phyloP scores from a whole-genome alignment of 2,329 filamentous ascomycete species.

The Hysterium pulicare region DNA sequence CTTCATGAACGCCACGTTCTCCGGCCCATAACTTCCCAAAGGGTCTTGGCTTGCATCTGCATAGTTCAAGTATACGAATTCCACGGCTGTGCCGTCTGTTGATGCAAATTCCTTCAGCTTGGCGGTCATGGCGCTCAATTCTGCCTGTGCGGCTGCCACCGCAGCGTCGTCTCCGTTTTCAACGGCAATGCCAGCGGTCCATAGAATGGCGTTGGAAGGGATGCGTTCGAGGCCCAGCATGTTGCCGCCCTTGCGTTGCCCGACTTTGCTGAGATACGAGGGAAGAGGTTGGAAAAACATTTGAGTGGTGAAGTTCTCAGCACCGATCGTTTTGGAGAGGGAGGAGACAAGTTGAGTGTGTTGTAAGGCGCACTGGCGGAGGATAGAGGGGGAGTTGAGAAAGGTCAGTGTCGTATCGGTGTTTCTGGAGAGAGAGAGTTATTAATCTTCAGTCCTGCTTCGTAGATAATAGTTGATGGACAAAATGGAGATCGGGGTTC shows the following conservation, averaged over 20 bases:
- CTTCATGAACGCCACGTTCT: conserved; percentile 9
- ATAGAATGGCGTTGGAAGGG: conserved; percentile 13
- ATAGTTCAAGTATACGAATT: conserved; percentile 15
- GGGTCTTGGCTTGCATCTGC: conserved; percentile 12
- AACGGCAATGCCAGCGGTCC: conserved; percentile 6
- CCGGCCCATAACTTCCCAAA: conserved; percentile 15
- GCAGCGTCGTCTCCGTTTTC: conserved; percentile 11
- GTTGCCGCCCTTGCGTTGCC: conserved; percentile 10
- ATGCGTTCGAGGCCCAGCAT: conserved; percentile 18
- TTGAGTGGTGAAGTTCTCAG: conserved; percentile 12
- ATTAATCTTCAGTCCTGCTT: not conserved
- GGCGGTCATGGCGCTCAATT: conserved; percentile 4
- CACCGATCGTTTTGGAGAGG: conserved; percentile 1
- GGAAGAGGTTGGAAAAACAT: conserved; percentile 14
- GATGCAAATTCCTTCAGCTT: conserved; percentile 2
- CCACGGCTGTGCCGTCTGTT: not conserved
- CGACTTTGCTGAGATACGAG: conserved; percentile 6
- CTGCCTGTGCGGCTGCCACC: conserved; percentile 3
- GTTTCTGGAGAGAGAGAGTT: not conserved
- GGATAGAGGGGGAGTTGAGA: conserved; percentile 5
- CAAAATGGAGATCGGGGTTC: not conserved
- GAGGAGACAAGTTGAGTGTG: conserved; percentile 1
- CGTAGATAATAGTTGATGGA: not conserved
- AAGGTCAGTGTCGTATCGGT: conserved; percentile 6
- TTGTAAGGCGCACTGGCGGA: conserved; percentile 2